phyloP scores from a whole-genome alignment of 164 flowering plant genomes.

The Vitis cinerea region DNA sequence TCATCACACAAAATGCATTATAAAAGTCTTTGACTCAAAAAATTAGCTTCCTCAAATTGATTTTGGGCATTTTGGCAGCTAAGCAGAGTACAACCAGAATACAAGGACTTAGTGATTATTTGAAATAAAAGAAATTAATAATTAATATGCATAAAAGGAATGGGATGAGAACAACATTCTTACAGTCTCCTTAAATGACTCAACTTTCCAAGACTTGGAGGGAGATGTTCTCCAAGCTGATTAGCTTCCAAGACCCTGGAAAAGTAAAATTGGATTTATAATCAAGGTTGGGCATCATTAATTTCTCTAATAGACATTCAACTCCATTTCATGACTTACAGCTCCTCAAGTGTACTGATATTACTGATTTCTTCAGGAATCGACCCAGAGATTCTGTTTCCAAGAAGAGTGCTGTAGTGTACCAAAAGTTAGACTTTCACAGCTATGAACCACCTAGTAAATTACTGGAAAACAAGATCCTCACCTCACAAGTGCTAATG shows the following conservation, averaged over 20 bases:
- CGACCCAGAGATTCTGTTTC: conserved; percentile 61
- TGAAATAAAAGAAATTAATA: no score
- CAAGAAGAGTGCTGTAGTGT: conserved; percentile 50
- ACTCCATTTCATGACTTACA: conserved; percentile 41
- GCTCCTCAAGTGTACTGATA: conserved; percentile 42
- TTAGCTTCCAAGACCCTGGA: conserved; percentile 60
- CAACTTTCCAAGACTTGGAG: conserved; percentile 49
- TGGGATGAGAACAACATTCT: conserved; percentile 10
- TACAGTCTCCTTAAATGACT: conserved; percentile 50
- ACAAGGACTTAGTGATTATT: no score
- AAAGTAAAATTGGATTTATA: background rate
- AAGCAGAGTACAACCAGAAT: background rate
- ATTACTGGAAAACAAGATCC: background rate
- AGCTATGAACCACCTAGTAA: background rate
- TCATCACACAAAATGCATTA: no score
- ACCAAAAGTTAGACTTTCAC: background rate
- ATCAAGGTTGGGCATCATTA: background rate
- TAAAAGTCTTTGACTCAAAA: no score
- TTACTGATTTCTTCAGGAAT: conserved; percentile 57
- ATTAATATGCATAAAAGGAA: background rate
- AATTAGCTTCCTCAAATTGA: no score
- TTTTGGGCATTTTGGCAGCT: no score
- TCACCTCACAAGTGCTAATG: background rate
- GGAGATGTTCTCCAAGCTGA: conserved; percentile 36
- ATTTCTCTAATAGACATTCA: background rate